These are phyloP conservation scores for Aspergillus cristatus DNA, from an alignment of 495 filamentous ascomycete species.

Conservation along the genomic window DNA sequence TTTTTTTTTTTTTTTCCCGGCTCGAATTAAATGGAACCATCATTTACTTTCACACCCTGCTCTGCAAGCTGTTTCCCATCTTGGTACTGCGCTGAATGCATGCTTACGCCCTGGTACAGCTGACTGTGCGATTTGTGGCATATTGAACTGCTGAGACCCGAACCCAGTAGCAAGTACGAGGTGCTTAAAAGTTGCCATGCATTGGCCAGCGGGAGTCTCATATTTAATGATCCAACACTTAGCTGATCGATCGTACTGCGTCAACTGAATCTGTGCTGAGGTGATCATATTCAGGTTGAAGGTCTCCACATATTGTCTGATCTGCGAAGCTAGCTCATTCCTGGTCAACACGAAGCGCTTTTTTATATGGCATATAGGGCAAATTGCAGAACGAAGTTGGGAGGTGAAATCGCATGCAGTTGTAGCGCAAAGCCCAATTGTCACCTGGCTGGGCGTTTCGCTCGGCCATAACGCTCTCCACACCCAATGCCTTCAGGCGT, in stretches of 20 bases:
- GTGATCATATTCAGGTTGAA: constrained; percentile 27
- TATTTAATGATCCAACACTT: constrained; percentile 22
- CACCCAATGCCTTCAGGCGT: constrained; percentile 23
- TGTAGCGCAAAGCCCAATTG: constrained; percentile 29
- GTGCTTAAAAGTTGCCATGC: constrained; percentile 10
- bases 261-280: constrained; percentile 18
- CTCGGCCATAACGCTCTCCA: constrained; percentile 24
- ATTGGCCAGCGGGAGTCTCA: constrained; percentile 8
- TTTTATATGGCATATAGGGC: constrained; percentile 12
- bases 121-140: constrained; percentile 15
- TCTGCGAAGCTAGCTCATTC: constrained; percentile 26
- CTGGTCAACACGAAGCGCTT: constrained; percentile 18
- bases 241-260: constrained; percentile 12
- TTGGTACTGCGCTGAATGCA: constrained; percentile 29
- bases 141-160: constrained; percentile 17
- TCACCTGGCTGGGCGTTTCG: constrained; percentile 21
- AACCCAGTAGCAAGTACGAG: constrained; percentile 25
- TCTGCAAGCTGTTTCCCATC: constrained; percentile 8
- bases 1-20: not conserved
- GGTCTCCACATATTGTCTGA: constrained; percentile 21
- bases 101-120: constrained; percentile 21
- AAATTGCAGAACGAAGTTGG: constrained; percentile 13
- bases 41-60: constrained; percentile 10
- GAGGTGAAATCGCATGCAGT: constrained; percentile 27
- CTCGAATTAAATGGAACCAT: too few species aligned